Evolutionary conservation across 441 rosid species (phyloP).

Genomic region (Jatropha podagrica): DNA sequence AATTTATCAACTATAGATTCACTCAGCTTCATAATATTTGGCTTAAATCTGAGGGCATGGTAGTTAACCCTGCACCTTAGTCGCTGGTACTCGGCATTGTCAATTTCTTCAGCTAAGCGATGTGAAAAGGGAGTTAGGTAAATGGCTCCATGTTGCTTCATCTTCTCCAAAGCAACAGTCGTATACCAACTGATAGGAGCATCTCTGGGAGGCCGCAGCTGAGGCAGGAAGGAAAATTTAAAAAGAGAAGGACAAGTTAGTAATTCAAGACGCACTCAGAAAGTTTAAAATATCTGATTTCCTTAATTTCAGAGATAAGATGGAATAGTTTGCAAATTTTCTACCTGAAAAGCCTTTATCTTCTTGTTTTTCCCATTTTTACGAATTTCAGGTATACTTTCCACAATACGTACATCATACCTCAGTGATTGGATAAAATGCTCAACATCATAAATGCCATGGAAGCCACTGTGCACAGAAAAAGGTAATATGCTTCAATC

Average conservation of each 20-base stretch:
- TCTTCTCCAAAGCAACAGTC: constrained; percentile 74
- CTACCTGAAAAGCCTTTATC: constrained; percentile 88
- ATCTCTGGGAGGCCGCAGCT: constrained; percentile 94
- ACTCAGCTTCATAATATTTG: constrained; percentile 82
- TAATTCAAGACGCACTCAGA: not conserved
- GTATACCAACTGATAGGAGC: constrained; percentile 88
- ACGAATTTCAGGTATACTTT: constrained; percentile 78
- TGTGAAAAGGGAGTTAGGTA: constrained; percentile 97
- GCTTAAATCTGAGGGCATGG: constrained; percentile 95
- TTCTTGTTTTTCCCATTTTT: constrained; percentile 91
- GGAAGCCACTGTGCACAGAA: constrained; percentile 72
- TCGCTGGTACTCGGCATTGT: constrained; percentile 81
- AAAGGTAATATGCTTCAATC: constrained; percentile 18
- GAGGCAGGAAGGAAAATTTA: constrained; percentile 20
- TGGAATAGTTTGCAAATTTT: constrained; percentile 5
- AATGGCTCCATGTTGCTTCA: constrained; percentile 94
- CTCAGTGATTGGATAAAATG: constrained; percentile 77
- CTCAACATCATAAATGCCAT: constrained; percentile 91
- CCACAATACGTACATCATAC: constrained; percentile 85
- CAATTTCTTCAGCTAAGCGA: constrained; percentile 96
- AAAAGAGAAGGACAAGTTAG: constrained; percentile 2
- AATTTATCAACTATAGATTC: constrained; percentile 90
- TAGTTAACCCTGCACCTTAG: constrained; percentile 98
- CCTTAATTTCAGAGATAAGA: constrained; percentile 1
- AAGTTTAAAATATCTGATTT: constrained; percentile 4